These are phyloP conservation scores for Ustilago xerochloae DNA, from an alignment of 1,284 basidiomycete genomes.

Conservation along the genomic window DNA sequence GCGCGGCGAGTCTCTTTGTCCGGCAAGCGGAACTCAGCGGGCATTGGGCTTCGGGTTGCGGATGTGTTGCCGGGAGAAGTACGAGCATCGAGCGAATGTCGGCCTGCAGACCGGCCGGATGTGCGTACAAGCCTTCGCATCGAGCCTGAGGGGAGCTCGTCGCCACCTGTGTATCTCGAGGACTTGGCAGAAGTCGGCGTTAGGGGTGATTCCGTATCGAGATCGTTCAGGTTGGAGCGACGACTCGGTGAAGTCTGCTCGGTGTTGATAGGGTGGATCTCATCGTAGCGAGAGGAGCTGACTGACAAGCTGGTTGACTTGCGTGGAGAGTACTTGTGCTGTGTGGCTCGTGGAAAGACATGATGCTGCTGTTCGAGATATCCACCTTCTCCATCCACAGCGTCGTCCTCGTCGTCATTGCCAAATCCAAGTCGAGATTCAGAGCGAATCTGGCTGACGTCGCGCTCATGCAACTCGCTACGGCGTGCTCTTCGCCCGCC, in stretches of 20 bases:
- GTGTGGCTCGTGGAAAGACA: constrained; percentile 18
- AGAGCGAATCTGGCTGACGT: constrained; percentile 53
- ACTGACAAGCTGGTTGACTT: constrained; percentile 35
- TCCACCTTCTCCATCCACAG: background rate
- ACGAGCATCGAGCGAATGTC: constrained; percentile 22
- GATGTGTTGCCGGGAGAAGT: constrained; percentile 10
- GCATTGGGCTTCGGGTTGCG: constrained; percentile 37
- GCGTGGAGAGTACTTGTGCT: constrained; percentile 46
- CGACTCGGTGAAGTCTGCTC: background rate
- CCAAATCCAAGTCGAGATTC: constrained; percentile 44
- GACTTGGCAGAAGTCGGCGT: constrained; percentile 12
- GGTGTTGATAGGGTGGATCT: background rate
- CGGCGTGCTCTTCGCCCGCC: constrained; percentile 24
- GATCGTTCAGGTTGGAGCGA: background rate
- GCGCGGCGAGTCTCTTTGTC: constrained; percentile 45
- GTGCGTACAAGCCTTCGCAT: constrained; percentile 20
- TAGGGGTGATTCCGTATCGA: constrained; percentile 1
- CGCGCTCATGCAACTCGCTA: constrained; percentile 51
- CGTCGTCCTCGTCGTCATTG: constrained; percentile 19
- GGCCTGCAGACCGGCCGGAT: constrained; percentile 21
- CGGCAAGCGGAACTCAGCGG: constrained; percentile 45
- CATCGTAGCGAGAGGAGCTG: constrained; percentile 17
- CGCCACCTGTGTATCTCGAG: constrained; percentile 12
- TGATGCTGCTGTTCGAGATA: constrained; percentile 1
- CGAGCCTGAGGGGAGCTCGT: constrained; percentile 24